A percentile compares a stretch with the other conserved stretches of the same genome.
phyloP scores from a whole-genome alignment of 768 basidiomycete species.

The Lentinula sp. region DNA sequence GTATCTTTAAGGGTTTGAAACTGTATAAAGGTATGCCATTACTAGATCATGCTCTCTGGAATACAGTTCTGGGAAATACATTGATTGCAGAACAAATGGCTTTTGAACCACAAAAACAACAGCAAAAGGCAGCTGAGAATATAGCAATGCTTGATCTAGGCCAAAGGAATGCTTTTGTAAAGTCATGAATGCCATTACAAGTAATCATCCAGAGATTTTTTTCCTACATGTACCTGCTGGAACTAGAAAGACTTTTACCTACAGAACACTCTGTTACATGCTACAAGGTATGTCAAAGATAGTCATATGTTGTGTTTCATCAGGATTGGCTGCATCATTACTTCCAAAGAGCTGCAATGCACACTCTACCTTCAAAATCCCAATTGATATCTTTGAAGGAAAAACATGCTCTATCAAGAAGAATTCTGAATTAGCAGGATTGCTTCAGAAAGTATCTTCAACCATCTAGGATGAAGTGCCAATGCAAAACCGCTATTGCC shows the following conservation, averaged over 20 bases:
- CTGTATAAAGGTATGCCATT: slow-evolving; percentile 27
- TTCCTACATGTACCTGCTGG: slow-evolving; percentile 38
- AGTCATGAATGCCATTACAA: neutral
- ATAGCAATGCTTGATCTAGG: neutral
- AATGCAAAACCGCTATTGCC: slow-evolving; percentile 27
- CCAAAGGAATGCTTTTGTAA: slow-evolving; percentile 21
- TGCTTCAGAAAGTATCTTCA: slow-evolving; percentile 23
- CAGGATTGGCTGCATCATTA: slow-evolving; percentile 41
- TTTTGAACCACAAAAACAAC: slow-evolving; percentile 16
- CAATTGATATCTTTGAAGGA: slow-evolving; percentile 24
- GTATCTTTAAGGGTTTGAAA: slow-evolving; percentile 10
- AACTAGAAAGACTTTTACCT: slow-evolving; percentile 40
- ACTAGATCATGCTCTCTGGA: slow-evolving; percentile 1
- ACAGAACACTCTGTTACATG: slow-evolving; percentile 25
- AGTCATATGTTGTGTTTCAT: slow-evolving; percentile 44
- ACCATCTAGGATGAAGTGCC: slow-evolving; percentile 42
- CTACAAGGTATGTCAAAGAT: slow-evolving; percentile 22
- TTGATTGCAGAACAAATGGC: slow-evolving; percentile 24
- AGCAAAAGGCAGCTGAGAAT: neutral
- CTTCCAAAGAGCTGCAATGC: slow-evolving; percentile 37
- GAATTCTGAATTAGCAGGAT: slow-evolving; percentile 19
- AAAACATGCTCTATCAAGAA: slow-evolving; percentile 29
- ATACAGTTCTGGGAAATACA: slow-evolving; percentile 15
- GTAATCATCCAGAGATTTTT: slow-evolving; percentile 14
- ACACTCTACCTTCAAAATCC: slow-evolving; percentile 44